Percentiles rank a stretch among this genome's conserved stretches.
phyloP scores from a whole-genome alignment of 2,329 filamentous ascomycete genomes.

The Xylaria sp. region DNA sequence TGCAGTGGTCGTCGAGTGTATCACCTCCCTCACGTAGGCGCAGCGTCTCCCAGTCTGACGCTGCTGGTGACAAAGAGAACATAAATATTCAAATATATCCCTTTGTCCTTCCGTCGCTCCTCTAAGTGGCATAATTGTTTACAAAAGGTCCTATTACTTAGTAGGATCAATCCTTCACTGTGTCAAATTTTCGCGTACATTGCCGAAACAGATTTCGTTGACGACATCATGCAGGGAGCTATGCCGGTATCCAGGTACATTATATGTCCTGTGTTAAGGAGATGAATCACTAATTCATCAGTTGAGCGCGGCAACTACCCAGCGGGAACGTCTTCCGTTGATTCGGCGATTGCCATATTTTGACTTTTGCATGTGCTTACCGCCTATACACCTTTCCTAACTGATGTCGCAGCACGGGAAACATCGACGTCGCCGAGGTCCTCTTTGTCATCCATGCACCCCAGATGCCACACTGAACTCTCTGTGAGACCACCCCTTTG shows the following conservation, averaged over 20 bases:
- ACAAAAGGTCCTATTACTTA: not conserved
- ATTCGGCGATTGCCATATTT: slow-evolving; percentile 5
- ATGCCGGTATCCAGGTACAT: not conserved
- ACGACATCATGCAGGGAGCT: not conserved
- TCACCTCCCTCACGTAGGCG: not conserved
- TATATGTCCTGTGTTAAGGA: not conserved
- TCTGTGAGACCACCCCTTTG: not conserved
- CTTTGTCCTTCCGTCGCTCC: not conserved
- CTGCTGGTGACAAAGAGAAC: not conserved
- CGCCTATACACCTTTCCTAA: not conserved
- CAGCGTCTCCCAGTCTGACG: not conserved
- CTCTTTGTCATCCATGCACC: slow-evolving; percentile 13
- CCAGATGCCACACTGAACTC: slow-evolving; percentile 18
- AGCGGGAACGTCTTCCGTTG: not conserved
- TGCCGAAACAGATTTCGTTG: not conserved
- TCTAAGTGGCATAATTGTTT: not conserved
- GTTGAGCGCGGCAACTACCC: not conserved
- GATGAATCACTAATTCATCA: not conserved
- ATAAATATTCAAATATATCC: not conserved
- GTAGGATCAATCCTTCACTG: not conserved
- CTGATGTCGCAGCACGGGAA: not conserved
- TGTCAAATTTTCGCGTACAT: not conserved
- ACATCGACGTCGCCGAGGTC: not conserved
- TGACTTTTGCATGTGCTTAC: not conserved
- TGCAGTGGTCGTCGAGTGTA: not conserved